Evolutionary conservation across 2,329 filamentous ascomycete genomes (phyloP).

Genomic region (Pseudogymnoascus sp.): DNA sequence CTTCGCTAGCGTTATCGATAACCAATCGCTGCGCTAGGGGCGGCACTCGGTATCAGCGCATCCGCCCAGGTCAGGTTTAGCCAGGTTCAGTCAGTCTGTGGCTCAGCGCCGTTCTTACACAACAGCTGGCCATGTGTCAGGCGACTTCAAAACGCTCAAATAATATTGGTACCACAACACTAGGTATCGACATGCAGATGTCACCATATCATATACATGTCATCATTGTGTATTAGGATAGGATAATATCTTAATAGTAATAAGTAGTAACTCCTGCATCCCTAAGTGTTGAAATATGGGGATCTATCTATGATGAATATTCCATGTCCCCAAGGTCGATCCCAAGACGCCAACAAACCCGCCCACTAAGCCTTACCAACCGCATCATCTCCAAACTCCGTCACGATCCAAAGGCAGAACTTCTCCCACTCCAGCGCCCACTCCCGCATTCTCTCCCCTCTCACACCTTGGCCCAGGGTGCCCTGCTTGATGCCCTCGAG

Average conservation of each 20-base stretch:
- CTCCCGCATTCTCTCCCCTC: constrained; percentile 64
- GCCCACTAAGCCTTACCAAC: not conserved
- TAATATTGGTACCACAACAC: not conserved
- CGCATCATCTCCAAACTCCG: constrained; percentile 53
- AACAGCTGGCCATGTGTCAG: not conserved
- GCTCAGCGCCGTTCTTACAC: not conserved
- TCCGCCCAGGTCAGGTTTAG: not conserved
- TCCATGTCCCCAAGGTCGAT: not conserved
- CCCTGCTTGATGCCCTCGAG: constrained; percentile 63
- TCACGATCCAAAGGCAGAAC: constrained; percentile 84
- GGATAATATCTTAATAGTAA: not conserved
- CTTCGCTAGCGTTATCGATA: constrained; percentile 7
- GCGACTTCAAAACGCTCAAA: not conserved
- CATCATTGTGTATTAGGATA: not conserved
- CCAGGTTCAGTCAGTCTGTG: not conserved
- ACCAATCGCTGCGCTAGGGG: constrained; percentile 1
- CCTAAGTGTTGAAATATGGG: constrained; percentile 5
- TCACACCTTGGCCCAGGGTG: constrained; percentile 58
- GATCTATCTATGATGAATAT: constrained; percentile 1
- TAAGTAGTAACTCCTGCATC: not conserved
- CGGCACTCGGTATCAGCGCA: constrained; percentile 5
- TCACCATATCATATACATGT: not conserved
- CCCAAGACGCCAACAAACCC: not conserved
- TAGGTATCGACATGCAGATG: not conserved
- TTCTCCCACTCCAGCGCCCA: constrained; percentile 80